These are phyloP conservation scores for Alliaria petiolata DNA, from an alignment of 345 rosid genomes.

Conservation along the genomic window DNA sequence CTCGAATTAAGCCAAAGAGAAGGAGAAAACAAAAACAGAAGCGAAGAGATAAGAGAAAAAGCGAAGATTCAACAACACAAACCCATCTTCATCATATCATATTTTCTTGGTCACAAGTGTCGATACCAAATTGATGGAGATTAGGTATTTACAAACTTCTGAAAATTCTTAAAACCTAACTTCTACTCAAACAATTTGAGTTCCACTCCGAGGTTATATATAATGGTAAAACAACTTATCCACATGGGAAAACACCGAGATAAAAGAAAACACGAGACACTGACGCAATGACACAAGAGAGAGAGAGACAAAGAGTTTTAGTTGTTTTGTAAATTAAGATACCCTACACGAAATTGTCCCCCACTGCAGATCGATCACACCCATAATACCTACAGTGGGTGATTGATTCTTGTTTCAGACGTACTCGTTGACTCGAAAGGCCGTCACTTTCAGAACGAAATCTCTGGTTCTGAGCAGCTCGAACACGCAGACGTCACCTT, in stretches of 20 bases:
- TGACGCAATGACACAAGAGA: slow-evolving; percentile 4
- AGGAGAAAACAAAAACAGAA: background rate
- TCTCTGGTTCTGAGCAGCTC: slow-evolving; percentile 73
- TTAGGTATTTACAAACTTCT: slow-evolving; percentile 34
- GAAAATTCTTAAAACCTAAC: slow-evolving; percentile 6
- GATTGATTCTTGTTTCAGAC: slow-evolving; percentile 13
- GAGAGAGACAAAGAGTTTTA: background rate
- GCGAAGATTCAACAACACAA: slow-evolving; percentile 7
- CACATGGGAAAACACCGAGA: slow-evolving; percentile 11
- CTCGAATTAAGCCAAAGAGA: background rate
- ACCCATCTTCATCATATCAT: slow-evolving; percentile 32
- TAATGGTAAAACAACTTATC: slow-evolving; percentile 26
- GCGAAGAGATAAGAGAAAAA: background rate
- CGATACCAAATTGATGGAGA: slow-evolving; percentile 31
- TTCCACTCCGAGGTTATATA: slow-evolving; percentile 26
- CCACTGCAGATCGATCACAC: slow-evolving; percentile 10
- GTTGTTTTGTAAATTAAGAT: slow-evolving; percentile 26
- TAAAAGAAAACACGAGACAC: background rate
- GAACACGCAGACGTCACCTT: slow-evolving; percentile 84
- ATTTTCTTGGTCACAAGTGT: slow-evolving; percentile 8
- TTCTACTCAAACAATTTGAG: slow-evolving; percentile 27
- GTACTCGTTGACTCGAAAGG: slow-evolving; percentile 53
- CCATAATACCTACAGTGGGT: slow-evolving; percentile 10
- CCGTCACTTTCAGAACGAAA: slow-evolving; percentile 73
- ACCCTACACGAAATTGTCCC: slow-evolving; percentile 19